A percentile compares a stretch with the other conserved stretches of the same genome.
These are phyloP conservation scores for Hirsutella minnesotensis DNA, from an alignment of 2,329 filamentous ascomycete genomes.

Conservation along the genomic window DNA sequence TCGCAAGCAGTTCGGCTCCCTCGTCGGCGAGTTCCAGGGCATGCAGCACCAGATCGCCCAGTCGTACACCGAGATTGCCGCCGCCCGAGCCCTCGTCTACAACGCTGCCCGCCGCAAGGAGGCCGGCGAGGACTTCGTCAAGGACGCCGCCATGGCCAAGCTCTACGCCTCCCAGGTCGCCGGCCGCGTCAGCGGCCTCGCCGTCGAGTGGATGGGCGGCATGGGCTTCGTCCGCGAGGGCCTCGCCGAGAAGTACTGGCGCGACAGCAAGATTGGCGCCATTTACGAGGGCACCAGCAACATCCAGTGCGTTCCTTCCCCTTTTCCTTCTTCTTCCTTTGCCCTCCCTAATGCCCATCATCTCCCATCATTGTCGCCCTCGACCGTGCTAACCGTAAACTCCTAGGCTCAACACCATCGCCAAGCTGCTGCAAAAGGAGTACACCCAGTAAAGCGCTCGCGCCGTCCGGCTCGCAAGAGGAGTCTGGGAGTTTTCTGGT, in stretches of 20 bases:
- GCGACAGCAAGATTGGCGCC: conserved; percentile 96
- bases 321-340: background rate
- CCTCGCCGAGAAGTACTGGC: conserved; percentile 93
- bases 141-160: conserved; percentile 97
- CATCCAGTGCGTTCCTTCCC: conserved; percentile 41
- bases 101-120: conserved; percentile 98
- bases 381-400: background rate
- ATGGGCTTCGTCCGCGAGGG: conserved; percentile 98
- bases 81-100: conserved; percentile 84
- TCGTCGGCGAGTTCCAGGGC: conserved; percentile 93
- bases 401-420: conserved; percentile 48
- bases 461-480: too few relatives aligned
- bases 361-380: too few relatives aligned
- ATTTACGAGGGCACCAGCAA: conserved; percentile 91
- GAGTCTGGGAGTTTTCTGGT: too few relatives aligned
- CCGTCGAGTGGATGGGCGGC: conserved; percentile 98
- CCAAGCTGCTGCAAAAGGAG: conserved; percentile 50
- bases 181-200: conserved; percentile 69
- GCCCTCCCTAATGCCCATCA: background rate
- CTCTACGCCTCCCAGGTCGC: conserved; percentile 90
- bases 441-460: conserved; percentile 31
- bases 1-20: conserved; percentile 87
- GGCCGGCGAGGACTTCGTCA: conserved; percentile 87
- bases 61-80: conserved; percentile 85
- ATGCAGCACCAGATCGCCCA: conserved; percentile 99